These are phyloP conservation scores for Lepraria neglecta DNA, from an alignment of 495 filamentous ascomycete genomes.

Conservation along the genomic window DNA sequence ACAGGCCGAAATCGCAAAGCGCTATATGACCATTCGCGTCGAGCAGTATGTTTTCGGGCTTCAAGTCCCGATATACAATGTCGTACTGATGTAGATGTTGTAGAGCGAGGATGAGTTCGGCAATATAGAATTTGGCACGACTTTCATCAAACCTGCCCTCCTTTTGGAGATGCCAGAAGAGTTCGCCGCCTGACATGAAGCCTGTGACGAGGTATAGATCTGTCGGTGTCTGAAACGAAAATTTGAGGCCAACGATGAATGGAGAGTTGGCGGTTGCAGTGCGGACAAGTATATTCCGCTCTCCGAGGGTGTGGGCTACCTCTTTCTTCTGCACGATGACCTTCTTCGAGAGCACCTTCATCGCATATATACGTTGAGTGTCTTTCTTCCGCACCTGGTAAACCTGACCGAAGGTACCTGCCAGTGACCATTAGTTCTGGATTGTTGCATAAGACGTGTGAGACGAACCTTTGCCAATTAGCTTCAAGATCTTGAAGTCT, in stretches of 20 bases:
- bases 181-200: conserved; percentile 97
- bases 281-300: conserved; percentile 92
- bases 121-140: conserved; percentile 97
- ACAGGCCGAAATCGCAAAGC: conserved; percentile 84
- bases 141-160: conserved; percentile 93
- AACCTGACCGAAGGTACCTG: conserved; percentile 91
- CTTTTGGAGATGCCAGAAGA: conserved; percentile 98
- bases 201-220: conserved; percentile 98
- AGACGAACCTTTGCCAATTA: conserved; percentile 78
- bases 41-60: conserved; percentile 78
- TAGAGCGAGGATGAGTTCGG: conserved; percentile 90
- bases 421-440: conserved; percentile 12
- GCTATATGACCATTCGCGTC: conserved; percentile 83
- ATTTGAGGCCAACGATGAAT: conserved; percentile 97
- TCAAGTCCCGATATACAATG: conserved; percentile 92
- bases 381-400: conserved; percentile 99
- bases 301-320: conserved; percentile 91
- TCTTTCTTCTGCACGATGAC: conserved; percentile 99
- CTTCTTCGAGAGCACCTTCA: conserved; percentile 99
- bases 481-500: conserved; percentile 90
- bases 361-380: conserved; percentile 90
- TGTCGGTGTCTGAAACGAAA: conserved; percentile 95
- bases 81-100: conserved; percentile 94
- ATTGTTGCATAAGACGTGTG: background rate
- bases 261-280: conserved; percentile 94